Evolutionary conservation across 2,329 filamentous ascomycete species (phyloP).

Genomic region (Madurella fahalii): DNA sequence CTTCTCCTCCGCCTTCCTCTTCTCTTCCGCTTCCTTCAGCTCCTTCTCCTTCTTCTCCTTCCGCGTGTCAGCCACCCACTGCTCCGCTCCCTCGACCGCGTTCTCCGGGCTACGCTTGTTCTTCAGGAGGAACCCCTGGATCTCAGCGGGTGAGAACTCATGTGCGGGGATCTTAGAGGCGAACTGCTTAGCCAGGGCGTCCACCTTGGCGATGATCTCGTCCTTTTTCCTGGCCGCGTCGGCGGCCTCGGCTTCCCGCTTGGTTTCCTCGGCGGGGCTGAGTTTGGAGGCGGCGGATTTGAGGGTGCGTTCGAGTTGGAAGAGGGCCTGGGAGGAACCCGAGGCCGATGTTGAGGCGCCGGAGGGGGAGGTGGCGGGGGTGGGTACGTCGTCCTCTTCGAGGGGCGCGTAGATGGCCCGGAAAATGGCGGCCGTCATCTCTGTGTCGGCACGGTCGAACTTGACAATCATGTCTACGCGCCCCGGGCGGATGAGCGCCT

Average conservation of each 20-base stretch:
- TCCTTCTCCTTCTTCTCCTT: conserved; percentile 47
- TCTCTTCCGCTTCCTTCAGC: conserved; percentile 40
- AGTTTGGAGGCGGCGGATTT: conserved; percentile 1
- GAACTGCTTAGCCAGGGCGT: conserved; percentile 46
- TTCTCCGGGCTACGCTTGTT: conserved; percentile 50
- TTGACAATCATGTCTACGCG: conserved; percentile 58
- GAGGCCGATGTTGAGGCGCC: not conserved
- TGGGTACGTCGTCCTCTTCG: conserved; percentile 41
- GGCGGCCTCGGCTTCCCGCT: conserved; percentile 25
- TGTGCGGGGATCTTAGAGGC: conserved; percentile 47
- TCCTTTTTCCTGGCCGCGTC: conserved; percentile 29
- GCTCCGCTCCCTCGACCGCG: conserved; percentile 44
- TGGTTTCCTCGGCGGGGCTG: conserved; percentile 17
- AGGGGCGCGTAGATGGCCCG: conserved; percentile 52
- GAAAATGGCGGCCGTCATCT: conserved; percentile 53
- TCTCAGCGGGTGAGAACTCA: conserved; percentile 57
- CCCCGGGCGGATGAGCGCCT: conserved; percentile 59
- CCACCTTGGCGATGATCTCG: conserved; percentile 39
- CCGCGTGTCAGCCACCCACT: conserved; percentile 48
- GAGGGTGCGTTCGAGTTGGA: conserved; percentile 3
- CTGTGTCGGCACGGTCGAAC: conserved; percentile 51
- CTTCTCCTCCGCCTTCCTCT: conserved; percentile 36
- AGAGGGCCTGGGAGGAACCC: not conserved
- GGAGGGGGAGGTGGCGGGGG: not conserved
- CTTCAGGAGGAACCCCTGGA: conserved; percentile 55